Evolutionary conservation across 768 basidiomycete species (phyloP).

Genomic region (Russula sp.): DNA sequence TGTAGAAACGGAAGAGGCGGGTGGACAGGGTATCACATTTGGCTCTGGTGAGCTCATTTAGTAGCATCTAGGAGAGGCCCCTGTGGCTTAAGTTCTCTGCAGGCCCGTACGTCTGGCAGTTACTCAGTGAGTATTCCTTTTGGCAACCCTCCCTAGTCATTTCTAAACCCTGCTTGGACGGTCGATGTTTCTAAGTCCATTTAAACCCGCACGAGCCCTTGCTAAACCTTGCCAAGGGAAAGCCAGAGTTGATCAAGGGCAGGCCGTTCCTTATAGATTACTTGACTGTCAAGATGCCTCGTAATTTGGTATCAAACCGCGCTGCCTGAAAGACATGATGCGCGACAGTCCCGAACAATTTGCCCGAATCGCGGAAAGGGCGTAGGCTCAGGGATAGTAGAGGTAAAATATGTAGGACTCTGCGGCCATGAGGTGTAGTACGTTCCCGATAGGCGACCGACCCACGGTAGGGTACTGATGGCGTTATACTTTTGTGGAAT

Average conservation of each 20-base stretch:
- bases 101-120: neutral
- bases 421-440: neutral
- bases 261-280: neutral
- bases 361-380: no score
- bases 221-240: neutral
- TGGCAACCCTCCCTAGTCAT: no score
- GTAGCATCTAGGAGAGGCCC: no score
- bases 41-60: no score
- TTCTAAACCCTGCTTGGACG: no score
- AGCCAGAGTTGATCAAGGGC: neutral
- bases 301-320: no score
- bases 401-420: no score
- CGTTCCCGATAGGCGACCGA: neutral
- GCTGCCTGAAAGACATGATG: neutral
- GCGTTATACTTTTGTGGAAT: no score
- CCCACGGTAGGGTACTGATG: no score
- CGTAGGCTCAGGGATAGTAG: no score
- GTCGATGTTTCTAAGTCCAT: neutral
- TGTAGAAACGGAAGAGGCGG: no score
- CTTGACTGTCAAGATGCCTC: neutral
- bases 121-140: neutral
- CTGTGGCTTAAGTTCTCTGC: neutral
- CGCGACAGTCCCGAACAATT: neutral
- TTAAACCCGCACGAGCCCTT: neutral
- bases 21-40: no score